A percentile compares a stretch with the other conserved stretches of the same genome.
Conservation (phyloP, 805 yeast genomes). For the Yamadazyma tumulicola region DNA sequence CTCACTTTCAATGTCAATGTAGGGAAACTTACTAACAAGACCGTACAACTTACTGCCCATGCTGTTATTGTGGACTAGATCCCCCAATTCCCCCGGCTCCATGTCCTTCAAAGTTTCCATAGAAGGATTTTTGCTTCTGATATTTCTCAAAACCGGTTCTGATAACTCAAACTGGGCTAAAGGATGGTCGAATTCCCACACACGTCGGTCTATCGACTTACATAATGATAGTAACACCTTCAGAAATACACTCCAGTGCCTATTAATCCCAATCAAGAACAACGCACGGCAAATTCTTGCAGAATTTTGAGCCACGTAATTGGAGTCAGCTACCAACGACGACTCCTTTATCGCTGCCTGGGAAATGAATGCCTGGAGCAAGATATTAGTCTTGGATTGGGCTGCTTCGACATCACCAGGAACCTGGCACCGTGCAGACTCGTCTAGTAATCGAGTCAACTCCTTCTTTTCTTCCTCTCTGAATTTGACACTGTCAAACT, state of each 20-base stretch:
- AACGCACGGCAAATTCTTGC: constrained; percentile 91
- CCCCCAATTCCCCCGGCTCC: constrained; percentile 77
- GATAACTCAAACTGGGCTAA: constrained; percentile 82
- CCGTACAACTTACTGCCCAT: constrained; percentile 65
- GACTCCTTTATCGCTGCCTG: constrained; percentile 70
- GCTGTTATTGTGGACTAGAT: constrained; percentile 75
- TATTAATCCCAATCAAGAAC: constrained; percentile 77
- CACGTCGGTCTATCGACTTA: constrained; percentile 75
- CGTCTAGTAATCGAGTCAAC: constrained; percentile 56
- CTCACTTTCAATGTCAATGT: constrained; percentile 68
- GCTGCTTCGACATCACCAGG: constrained; percentile 73
- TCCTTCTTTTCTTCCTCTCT: constrained; percentile 86
- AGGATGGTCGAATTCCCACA: constrained; percentile 93
- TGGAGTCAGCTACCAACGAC: constrained; percentile 79
- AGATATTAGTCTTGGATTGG: constrained; percentile 81
- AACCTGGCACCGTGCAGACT: constrained; percentile 72
- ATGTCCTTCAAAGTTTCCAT: constrained; percentile 74
- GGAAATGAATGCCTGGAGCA: constrained; percentile 86
- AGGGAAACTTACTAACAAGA: constrained; percentile 70
- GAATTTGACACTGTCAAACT: constrained; percentile 84
- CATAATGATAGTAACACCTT: constrained; percentile 75
- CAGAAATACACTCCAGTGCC: constrained; percentile 88
- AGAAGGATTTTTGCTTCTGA: constrained; percentile 61
- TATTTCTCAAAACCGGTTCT: constrained; percentile 54
- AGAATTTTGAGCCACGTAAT: constrained; percentile 93